Evolutionary conservation across 2,329 filamentous ascomycete genomes (phyloP).

Genomic region (Lithohypha guttulata): DNA sequence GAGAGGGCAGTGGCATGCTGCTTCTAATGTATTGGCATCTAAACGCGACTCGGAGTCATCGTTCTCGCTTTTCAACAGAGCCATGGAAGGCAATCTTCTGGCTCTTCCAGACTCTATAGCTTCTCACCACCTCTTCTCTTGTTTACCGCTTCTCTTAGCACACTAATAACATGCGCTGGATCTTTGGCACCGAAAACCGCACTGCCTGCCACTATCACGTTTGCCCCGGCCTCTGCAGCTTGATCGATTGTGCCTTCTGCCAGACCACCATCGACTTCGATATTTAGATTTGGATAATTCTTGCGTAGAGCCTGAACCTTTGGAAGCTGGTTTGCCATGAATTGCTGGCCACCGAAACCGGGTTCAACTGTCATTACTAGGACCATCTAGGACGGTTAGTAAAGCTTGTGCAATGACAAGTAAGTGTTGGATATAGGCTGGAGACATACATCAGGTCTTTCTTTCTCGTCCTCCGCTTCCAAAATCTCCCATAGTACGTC

Average conservation of each 20-base stretch:
- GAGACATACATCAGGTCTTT: slow-evolving; percentile 72
- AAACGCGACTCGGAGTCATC: too few relatives aligned
- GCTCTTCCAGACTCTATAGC: background rate
- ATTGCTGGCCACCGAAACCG: slow-evolving; percentile 95
- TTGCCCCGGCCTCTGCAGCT: slow-evolving; percentile 88
- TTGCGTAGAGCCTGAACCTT: slow-evolving; percentile 78
- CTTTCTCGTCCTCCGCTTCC: slow-evolving; percentile 58
- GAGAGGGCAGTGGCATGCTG: too few relatives aligned
- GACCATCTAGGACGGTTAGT: slow-evolving; percentile 60
- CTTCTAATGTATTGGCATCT: too few relatives aligned
- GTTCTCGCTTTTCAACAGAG: too few relatives aligned
- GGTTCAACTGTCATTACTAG: slow-evolving; percentile 97
- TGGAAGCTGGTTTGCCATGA: slow-evolving; percentile 91
- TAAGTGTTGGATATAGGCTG: background rate
- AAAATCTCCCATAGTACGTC: slow-evolving; percentile 88
- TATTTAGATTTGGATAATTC: slow-evolving; percentile 84
- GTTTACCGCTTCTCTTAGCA: slow-evolving; percentile 70
- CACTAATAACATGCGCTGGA: slow-evolving; percentile 73
- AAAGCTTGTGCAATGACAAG: background rate
- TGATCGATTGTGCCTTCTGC: slow-evolving; percentile 83
- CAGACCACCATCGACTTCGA: slow-evolving; percentile 91
- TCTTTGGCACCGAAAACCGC: slow-evolving; percentile 90
- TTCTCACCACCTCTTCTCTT: slow-evolving; percentile 32
- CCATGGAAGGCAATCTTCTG: too few relatives aligned
- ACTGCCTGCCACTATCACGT: slow-evolving; percentile 94